These are phyloP conservation scores for Schizophyllum commune DNA, from an alignment of 1,284 basidiomycete species.

Conservation along the genomic window DNA sequence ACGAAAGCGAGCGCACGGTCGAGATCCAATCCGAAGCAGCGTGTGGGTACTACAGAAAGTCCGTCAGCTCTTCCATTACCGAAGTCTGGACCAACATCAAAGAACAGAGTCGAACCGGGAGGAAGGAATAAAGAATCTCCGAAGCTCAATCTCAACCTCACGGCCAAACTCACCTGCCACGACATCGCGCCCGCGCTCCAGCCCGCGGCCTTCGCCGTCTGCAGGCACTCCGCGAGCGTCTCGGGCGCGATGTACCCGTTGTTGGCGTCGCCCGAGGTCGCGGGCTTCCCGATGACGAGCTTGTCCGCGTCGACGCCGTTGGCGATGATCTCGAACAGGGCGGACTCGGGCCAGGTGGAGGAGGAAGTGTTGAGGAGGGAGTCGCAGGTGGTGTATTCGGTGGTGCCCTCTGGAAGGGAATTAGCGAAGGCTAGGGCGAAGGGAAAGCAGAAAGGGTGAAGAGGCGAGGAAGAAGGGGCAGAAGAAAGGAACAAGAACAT, in stretches of 20 bases:
- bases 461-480: too few species aligned
- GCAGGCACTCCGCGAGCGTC: conserved; percentile 47
- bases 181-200: conserved; percentile 32
- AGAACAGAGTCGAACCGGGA: too few species aligned
- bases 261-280: conserved; percentile 38
- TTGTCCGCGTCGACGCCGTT: conserved; percentile 41
- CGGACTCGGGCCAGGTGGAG: conserved; percentile 38
- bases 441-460: too few species aligned
- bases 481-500: too few species aligned
- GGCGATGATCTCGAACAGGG: conserved; percentile 56
- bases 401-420: conserved; percentile 37
- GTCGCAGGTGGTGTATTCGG: conserved; percentile 50
- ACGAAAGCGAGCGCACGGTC: conserved; percentile 7
- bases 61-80: neutral
- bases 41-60: conserved; percentile 2
- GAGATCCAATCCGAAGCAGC: conserved; percentile 5
- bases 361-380: conserved; percentile 46
- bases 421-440: neutral
- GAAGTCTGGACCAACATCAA: too few species aligned
- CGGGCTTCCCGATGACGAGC: conserved; percentile 57
- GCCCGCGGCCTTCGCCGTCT: conserved; percentile 43
- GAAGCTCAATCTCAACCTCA: too few species aligned
- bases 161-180: conserved; percentile 5
- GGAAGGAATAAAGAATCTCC: too few species aligned
- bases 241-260: conserved; percentile 50